These are phyloP conservation scores for Chrysanthemum lavandulifolium DNA, from an alignment of 129 eudicot genomes.

Conservation along the genomic window DNA sequence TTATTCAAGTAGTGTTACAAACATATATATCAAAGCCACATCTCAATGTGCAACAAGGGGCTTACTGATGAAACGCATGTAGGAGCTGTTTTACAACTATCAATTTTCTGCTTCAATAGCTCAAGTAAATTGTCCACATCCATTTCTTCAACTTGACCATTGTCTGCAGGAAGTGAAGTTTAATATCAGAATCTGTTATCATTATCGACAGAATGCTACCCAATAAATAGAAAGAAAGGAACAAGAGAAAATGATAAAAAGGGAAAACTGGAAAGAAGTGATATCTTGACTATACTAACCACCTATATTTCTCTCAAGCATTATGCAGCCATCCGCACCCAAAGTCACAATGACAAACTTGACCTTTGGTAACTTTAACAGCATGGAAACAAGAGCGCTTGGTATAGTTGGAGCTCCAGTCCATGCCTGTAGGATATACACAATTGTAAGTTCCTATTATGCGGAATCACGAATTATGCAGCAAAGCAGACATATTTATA, in stretches of 20 bases:
- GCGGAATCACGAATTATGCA: neutral
- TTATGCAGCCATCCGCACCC: constrained; percentile 88
- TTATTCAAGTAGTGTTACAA: neutral
- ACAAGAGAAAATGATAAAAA: constrained; percentile 1
- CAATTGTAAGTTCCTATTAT: neutral
- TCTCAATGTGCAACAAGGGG: neutral
- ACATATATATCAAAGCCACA: neutral
- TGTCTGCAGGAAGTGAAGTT: constrained; percentile 36
- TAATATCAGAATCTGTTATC: constrained; percentile 9
- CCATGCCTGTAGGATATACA: constrained; percentile 54
- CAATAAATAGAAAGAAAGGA: neutral
- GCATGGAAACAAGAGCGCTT: constrained; percentile 81
- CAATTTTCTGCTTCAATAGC: constrained; percentile 48
- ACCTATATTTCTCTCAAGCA: constrained; percentile 69
- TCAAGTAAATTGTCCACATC: constrained; percentile 53
- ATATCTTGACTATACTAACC: constrained; percentile 36
- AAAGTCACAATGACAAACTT: constrained; percentile 81
- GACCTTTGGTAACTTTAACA: constrained; percentile 65
- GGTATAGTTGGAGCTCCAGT: constrained; percentile 69
- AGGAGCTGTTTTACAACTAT: constrained; percentile 37
- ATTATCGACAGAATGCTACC: neutral
- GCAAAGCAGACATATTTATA: constrained; percentile 15
- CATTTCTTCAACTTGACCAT: constrained; percentile 44
- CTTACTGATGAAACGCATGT: constrained; percentile 76
- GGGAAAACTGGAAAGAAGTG: neutral